Evolutionary conservation across 2,329 filamentous ascomycete species (phyloP).

Genomic region (Diaporthe citriasiana): DNA sequence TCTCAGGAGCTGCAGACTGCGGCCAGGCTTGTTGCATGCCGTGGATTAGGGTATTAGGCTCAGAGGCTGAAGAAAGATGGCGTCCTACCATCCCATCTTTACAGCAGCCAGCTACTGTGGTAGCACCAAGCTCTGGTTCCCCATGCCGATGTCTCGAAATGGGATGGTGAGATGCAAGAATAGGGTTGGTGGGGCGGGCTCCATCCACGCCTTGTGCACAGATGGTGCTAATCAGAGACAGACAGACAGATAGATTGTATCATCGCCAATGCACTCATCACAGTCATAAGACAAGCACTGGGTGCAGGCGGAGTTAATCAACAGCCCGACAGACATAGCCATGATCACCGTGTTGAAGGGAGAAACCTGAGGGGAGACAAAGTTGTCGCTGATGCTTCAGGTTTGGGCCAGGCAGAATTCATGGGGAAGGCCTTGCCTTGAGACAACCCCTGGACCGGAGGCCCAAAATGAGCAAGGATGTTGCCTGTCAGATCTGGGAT

Average conservation of each 20-base stretch:
- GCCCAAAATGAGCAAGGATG: not conserved
- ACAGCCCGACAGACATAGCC: not conserved
- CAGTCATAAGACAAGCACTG: not conserved
- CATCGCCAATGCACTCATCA: too few species aligned
- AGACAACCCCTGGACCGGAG: constrained; percentile 22
- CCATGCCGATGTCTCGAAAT: not conserved
- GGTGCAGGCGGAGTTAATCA: not conserved
- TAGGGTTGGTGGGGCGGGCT: not conserved
- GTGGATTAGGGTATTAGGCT: not conserved
- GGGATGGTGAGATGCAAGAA: constrained; percentile 8
- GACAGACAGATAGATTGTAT: not conserved
- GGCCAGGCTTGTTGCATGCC: not conserved
- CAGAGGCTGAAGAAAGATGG: not conserved
- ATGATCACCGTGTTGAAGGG: not conserved
- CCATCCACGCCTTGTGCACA: not conserved
- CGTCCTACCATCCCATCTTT: constrained; percentile 9
- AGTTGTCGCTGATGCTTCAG: constrained; percentile 31
- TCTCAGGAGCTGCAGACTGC: constrained; percentile 25
- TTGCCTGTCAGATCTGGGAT: constrained; percentile 21
- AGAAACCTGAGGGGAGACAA: constrained; percentile 11
- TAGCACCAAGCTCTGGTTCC: constrained; percentile 6
- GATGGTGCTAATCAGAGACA: not conserved
- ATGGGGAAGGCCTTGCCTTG: constrained; percentile 10
- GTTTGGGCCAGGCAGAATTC: constrained; percentile 25
- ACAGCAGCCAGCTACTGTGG: not conserved